Evolutionary conservation across 805 yeast species (phyloP).

Genomic region (Lachancea quebecensis): DNA sequence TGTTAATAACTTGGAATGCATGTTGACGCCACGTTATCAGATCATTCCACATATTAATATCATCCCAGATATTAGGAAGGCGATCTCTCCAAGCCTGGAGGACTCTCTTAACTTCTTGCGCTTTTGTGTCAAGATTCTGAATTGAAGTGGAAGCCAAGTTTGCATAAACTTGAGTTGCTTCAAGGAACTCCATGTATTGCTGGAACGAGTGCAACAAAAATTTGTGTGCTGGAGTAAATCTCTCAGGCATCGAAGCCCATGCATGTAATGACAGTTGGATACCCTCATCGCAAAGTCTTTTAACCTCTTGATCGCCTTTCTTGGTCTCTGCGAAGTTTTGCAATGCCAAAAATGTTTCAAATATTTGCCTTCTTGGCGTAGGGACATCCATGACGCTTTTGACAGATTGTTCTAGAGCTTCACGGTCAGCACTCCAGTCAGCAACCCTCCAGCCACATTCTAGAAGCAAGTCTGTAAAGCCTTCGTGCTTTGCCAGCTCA

Average conservation of each 20-base stretch:
- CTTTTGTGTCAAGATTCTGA: constrained; percentile 83
- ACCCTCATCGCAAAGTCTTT: constrained; percentile 90
- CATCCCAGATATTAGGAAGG: constrained; percentile 95
- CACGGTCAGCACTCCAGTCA: constrained; percentile 94
- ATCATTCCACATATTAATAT: constrained; percentile 95
- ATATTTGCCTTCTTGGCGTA: constrained; percentile 92
- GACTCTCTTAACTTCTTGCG: constrained; percentile 90
- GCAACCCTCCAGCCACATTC: constrained; percentile 99
- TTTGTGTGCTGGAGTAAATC: constrained; percentile 75
- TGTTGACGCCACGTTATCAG: constrained; percentile 98
- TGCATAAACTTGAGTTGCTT: constrained; percentile 90
- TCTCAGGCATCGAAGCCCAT: constrained; percentile 83
- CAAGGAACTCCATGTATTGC: constrained; percentile 95
- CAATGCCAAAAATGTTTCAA: constrained; percentile 86
- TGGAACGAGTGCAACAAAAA: constrained; percentile 91
- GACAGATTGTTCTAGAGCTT: constrained; percentile 88
- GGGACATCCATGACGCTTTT: constrained; percentile 98
- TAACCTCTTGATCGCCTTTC: constrained; percentile 76
- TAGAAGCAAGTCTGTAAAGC: constrained; percentile 86
- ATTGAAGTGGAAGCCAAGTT: constrained; percentile 85
- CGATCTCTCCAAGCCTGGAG: constrained; percentile 98
- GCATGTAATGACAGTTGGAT: constrained; percentile 85
- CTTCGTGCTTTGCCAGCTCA: constrained; percentile 95
- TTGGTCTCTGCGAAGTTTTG: constrained; percentile 92
- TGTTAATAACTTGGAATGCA: constrained; percentile 92